These are phyloP conservation scores for Dalbergia cochinchinensis DNA, from an alignment of 306 rosid genomes.

Conservation along the genomic window DNA sequence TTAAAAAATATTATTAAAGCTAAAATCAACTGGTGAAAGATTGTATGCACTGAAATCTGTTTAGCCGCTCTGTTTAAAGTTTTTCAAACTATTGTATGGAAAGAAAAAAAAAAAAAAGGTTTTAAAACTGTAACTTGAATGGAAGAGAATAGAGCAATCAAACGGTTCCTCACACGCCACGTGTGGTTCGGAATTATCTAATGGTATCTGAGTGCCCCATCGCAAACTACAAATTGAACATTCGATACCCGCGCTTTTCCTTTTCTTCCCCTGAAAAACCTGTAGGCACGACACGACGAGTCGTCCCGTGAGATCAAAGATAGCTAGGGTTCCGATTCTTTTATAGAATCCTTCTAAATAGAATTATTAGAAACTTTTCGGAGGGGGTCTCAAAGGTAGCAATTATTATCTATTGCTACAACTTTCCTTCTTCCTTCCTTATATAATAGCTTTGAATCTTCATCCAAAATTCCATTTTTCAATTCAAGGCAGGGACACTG, in stretches of 20 bases:
- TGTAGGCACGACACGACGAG: neutral
- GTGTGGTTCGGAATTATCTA: neutral
- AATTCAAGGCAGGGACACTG: conserved; percentile 44
- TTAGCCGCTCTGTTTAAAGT: neutral
- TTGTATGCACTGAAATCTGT: too few species aligned
- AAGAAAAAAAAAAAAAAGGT: neutral
- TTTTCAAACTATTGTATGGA: neutral
- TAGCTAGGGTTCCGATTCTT: conserved; percentile 32
- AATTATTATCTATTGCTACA: neutral
- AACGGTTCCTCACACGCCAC: conserved; percentile 30
- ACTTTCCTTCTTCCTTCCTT: neutral
- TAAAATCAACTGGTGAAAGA: too few species aligned
- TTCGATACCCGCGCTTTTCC: conserved; percentile 15
- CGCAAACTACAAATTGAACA: neutral
- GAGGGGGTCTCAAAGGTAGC: neutral
- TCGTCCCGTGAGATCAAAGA: conserved; percentile 30
- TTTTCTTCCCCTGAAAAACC: neutral
- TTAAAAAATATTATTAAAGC: too few species aligned
- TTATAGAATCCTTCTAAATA: conserved; percentile 23
- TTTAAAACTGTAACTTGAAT: neutral
- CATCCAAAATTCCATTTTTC: conserved; percentile 39
- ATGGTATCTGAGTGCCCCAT: neutral
- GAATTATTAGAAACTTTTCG: neutral
- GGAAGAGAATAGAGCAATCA: conserved; percentile 16
- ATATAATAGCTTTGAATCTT: conserved; percentile 35